Base-by-base conservation (phyloP, 768 basidiomycete species). In the Naematelia aurantialba region DNA sequence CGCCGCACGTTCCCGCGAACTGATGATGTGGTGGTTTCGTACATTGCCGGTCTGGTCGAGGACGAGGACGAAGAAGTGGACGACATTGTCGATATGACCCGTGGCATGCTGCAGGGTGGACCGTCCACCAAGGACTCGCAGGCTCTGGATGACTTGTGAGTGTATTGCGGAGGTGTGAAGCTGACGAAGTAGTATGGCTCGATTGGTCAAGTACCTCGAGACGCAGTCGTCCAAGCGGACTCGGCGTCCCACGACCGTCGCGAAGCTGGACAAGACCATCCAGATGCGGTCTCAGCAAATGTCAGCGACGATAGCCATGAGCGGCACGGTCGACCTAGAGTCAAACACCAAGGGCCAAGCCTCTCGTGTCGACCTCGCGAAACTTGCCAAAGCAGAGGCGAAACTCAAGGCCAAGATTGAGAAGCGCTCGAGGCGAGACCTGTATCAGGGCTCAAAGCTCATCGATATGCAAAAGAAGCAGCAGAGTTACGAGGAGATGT, bases 401-500 rank as follows among this genome's bases (percentile, higher is more conserved):
- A 99, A 99, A 76, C 85, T 98, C 67, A 87, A 86, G 81, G 91
- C 91, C 26, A 99, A 99, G 78, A 93, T 97, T 65, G 92, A 97
- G 79, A 99, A 98, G 79, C 84, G 96, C n/a, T 81, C 90, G 1
- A 83, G 86, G 56, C 81, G 89, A 66, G 89, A 91, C 79, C 82
- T 96, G 34, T 99, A 96, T 75, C 94, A 98, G 74, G 94, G 96
- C 5, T 93, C 91, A 5, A 98, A 96, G 77, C 80, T 99, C 29
- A 82, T 99, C 55, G 91, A 96, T 71, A 87, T 91, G 65, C 87
- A 89, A 77, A 85, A 87, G 76, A 92, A 91, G 79, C 91, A 98
- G 87, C 91, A 97, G 88, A 85, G 87, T 19, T 98, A 97, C 79
- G 94, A 98, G 74, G 96, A 99, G 74, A 87, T 99, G 85, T 99